phyloP scores from a whole-genome alignment of 441 rosid genomes.

The Euphorbia celastroides region DNA sequence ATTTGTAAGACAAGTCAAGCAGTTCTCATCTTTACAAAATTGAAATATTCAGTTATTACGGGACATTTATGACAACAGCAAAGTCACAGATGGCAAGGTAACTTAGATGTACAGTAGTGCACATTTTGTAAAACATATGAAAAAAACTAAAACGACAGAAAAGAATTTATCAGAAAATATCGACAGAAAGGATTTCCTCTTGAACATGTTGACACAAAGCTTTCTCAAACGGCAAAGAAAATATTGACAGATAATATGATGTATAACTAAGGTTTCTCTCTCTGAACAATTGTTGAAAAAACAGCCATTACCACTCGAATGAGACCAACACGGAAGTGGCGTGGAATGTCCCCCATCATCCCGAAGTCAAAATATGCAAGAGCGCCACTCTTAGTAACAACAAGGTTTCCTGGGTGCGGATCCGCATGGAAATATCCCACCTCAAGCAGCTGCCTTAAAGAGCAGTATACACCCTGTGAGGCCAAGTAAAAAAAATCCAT shows the following conservation, averaged over 20 bases:
- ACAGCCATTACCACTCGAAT: slow-evolving; percentile 70
- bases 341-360: slow-evolving; percentile 99
- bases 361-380: slow-evolving; percentile 98
- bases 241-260: not conserved
- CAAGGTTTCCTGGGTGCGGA: slow-evolving; percentile 99
- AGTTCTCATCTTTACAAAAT: not conserved
- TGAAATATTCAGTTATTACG: not conserved
- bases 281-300: not conserved
- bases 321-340: slow-evolving; percentile 94
- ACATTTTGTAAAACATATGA: not conserved
- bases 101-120: not conserved
- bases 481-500: slow-evolving; percentile 8
- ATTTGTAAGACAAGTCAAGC: not conserved
- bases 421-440: slow-evolving; percentile 99
- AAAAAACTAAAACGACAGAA: not conserved
- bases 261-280: not conserved
- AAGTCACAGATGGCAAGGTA: not conserved
- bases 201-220: slow-evolving; percentile 1
- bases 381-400: slow-evolving; percentile 63
- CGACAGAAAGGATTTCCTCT: not conserved
- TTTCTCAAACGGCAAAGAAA: not conserved
- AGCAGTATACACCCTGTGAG: slow-evolving; percentile 84
- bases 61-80: not conserved
- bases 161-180: not conserved
- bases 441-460: slow-evolving; percentile 94